Evolutionary conservation across 2,329 filamentous ascomycete species (phyloP).

Genomic region (Phyllosticta citribraziliensis): DNA sequence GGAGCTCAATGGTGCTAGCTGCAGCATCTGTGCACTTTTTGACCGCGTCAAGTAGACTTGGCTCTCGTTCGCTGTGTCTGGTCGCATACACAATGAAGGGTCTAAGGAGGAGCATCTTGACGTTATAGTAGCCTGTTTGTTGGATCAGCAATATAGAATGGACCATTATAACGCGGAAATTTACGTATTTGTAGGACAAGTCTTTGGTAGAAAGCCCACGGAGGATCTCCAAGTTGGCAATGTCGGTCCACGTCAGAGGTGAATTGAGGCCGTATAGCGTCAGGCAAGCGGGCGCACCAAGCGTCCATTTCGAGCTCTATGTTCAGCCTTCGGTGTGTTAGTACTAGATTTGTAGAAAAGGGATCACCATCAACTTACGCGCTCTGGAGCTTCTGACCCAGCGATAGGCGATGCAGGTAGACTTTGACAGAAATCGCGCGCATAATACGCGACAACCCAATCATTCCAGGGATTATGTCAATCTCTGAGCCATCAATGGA

Average conservation of each 20-base stretch:
- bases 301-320: slow-evolving; percentile 28
- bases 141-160: not conserved
- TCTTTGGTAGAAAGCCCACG: slow-evolving; percentile 29
- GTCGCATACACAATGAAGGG: slow-evolving; percentile 25
- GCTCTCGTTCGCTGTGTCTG: slow-evolving; percentile 15
- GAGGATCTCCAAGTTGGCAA: slow-evolving; percentile 24
- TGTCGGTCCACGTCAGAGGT: slow-evolving; percentile 16
- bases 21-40: slow-evolving; percentile 31
- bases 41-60: slow-evolving; percentile 22
- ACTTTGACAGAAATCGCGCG: slow-evolving; percentile 32
- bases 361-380: slow-evolving; percentile 9
- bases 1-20: slow-evolving; percentile 29
- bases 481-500: slow-evolving; percentile 25
- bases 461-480: slow-evolving; percentile 33
- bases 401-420: slow-evolving; percentile 26
- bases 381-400: slow-evolving; percentile 27
- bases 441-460: slow-evolving; percentile 31
- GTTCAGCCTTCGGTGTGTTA: slow-evolving; percentile 12
- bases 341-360: too few species aligned
- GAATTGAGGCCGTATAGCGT: slow-evolving; percentile 23
- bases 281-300: slow-evolving; percentile 27
- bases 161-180: not conserved
- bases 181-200: slow-evolving; percentile 31
- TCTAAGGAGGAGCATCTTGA: slow-evolving; percentile 31
- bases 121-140: slow-evolving; percentile 25